Evolutionary conservation across 192 early-diverging fungal genomes (phyloP), one percentile per base, ranked within the genome.

Genomic region (Kappamyces sp.): DNA sequence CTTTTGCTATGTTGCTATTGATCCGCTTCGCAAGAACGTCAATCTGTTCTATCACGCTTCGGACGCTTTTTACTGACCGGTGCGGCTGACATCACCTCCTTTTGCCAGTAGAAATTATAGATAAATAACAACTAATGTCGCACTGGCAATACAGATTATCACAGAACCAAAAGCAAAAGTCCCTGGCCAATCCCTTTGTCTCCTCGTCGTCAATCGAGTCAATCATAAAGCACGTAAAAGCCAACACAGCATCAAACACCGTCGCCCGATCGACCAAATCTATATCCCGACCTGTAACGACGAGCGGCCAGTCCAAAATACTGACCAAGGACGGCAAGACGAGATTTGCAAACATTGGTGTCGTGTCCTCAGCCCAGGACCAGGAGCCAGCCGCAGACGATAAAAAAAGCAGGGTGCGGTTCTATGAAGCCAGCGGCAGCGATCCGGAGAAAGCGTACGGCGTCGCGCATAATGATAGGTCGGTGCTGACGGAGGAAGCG

Each of bases 11-110:
- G 49, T 83, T 31, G 65, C 52, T 32, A 65, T 83, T 10, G 76
- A 83, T 59, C 71, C 77, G 5, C 2, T 68, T 31, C 63, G 59
- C 40, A 37, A 76, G 42, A 52, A 63, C 40, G 72, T 77, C 2
- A 73, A 69, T 31, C 55, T 81, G 32, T 70, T 71, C 44, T 83
- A 83, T 49, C 80, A 83, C 65, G 76, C 78, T 1, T 72, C 71
- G 33, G 68, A 72, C 44, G 43, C 34, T 1, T 80, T 71, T 55
- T 80, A 75, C 64, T 72, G 49, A 36, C 9, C 12, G 9, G 9
- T 0, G 43, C 13, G 13, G 12, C 13, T 13, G 13, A 53, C 38
- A 12, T 53, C 51, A 40, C 41, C 51, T 40, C 49, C 41, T 53
- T 53, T 32, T 53, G n/a, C 38, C 41, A 53, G 7, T 40, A 31